Percentiles rank a stretch among this genome's conserved stretches.
These are phyloP conservation scores for Noccaea bulbosa DNA, from an alignment of 345 rosid species.

Conservation along the genomic window DNA sequence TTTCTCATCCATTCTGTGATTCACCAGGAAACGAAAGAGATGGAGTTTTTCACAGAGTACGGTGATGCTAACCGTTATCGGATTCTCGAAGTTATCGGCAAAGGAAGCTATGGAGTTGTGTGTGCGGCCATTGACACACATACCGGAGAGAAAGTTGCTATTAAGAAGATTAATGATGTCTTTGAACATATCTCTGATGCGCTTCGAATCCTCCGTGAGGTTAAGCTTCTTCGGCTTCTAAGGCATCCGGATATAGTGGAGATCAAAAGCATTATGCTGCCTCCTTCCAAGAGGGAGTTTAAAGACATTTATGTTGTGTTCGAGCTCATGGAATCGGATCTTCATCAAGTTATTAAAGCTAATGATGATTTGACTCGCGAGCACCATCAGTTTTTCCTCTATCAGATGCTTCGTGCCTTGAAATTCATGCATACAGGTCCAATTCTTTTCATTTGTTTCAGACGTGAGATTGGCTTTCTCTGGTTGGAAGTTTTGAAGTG, in stretches of 20 bases:
- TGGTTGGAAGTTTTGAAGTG: not conserved
- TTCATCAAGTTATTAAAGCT: conserved; percentile 98
- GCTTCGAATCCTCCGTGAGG: conserved; percentile 82
- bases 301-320: conserved; percentile 91
- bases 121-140: conserved; percentile 96
- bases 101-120: conserved; percentile 98
- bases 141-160: conserved; percentile 89
- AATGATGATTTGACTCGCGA: conserved; percentile 94
- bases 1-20: not conserved
- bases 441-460: not conserved
- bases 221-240: conserved; percentile 82
- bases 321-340: conserved; percentile 99
- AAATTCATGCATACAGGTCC: conserved; percentile 95
- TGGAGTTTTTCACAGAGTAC: conserved; percentile 92
- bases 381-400: conserved; percentile 95
- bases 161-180: conserved; percentile 86
- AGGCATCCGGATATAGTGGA: conserved; percentile 96
- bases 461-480: not conserved
- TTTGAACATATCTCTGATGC: conserved; percentile 93
- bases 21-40: conserved; percentile 65
- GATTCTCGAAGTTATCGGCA: conserved; percentile 87
- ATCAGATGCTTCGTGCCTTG: conserved; percentile 93
- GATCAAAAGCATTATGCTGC: conserved; percentile 90
- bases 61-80: conserved; percentile 90
- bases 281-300: conserved; percentile 94